Evolutionary conservation across 108 stramenopile genomes (phyloP).

Genomic region (Stephanodiscus minutulus): DNA sequence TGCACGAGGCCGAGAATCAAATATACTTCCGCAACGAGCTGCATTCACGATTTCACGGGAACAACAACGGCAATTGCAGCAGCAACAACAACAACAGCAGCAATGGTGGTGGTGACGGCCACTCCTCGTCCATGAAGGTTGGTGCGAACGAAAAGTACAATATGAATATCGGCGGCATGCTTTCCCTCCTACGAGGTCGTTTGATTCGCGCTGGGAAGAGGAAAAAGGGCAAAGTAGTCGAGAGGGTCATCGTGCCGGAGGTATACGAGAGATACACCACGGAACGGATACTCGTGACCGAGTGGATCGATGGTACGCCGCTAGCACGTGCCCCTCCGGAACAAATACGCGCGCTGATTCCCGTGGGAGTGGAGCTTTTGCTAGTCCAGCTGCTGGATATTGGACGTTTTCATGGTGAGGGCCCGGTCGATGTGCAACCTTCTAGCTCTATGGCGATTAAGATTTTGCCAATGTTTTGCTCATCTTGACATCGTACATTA

Average conservation of each 20-base stretch:
- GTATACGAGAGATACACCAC: slow-evolving; percentile 47
- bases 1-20: slow-evolving; percentile 58
- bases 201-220: not conserved
- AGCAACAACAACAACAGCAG: not conserved
- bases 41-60: slow-evolving; percentile 22
- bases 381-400: slow-evolving; percentile 85
- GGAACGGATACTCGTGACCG: slow-evolving; percentile 44
- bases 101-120: not conserved
- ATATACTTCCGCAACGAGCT: slow-evolving; percentile 51
- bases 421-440: too few relatives aligned
- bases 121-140: not conserved
- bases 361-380: slow-evolving; percentile 87
- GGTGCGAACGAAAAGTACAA: too few relatives aligned
- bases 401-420: slow-evolving; percentile 72
- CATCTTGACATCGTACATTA: not conserved
- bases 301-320: slow-evolving; percentile 82
- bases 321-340: slow-evolving; percentile 59
- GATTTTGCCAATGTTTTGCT: not conserved
- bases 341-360: slow-evolving; percentile 71
- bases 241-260: slow-evolving; percentile 46
- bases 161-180: slow-evolving; percentile 1
- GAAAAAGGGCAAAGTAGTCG: too few relatives aligned
- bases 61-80: not conserved
- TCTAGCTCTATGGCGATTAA: too few relatives aligned
- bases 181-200: not conserved